These are phyloP conservation scores for Serendipita sp. DNA, from an alignment of 768 basidiomycete genomes.

Conservation along the genomic window DNA sequence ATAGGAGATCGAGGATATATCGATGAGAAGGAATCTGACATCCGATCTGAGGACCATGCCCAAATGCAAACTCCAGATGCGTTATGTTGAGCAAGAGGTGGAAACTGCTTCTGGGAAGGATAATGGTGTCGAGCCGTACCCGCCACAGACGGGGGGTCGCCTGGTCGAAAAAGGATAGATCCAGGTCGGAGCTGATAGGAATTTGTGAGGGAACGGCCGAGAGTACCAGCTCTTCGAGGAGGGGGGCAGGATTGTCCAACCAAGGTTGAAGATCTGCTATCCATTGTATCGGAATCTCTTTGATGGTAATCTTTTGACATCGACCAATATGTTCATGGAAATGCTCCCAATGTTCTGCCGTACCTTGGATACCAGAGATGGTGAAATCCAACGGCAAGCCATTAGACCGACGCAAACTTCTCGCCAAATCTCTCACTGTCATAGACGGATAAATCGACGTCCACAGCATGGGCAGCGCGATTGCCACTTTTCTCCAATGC, in stretches of 20 bases:
- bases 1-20: slow-evolving; percentile 2
- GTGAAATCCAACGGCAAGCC: not conserved
- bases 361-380: not conserved
- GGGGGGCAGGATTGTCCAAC: slow-evolving; percentile 2
- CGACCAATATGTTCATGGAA: slow-evolving; percentile 4
- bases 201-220: not conserved
- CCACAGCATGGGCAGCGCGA: not conserved
- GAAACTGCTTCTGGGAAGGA: not conserved
- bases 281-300: not conserved
- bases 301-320: not conserved
- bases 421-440: not conserved
- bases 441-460: not conserved
- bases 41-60: not conserved
- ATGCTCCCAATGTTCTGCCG: not conserved
- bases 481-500: not conserved
- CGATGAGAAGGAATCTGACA: slow-evolving; percentile 5
- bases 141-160: not conserved
- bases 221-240: not conserved
- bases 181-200: not conserved
- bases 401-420: not conserved
- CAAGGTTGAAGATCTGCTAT: not conserved
- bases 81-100: slow-evolving; percentile 1
- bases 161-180: slow-evolving; percentile 3
- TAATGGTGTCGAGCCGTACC: not conserved
- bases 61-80: not conserved